Evolutionary conservation across 1,284 basidiomycete species (phyloP).

Genomic region (Inonotus hispidus): DNA sequence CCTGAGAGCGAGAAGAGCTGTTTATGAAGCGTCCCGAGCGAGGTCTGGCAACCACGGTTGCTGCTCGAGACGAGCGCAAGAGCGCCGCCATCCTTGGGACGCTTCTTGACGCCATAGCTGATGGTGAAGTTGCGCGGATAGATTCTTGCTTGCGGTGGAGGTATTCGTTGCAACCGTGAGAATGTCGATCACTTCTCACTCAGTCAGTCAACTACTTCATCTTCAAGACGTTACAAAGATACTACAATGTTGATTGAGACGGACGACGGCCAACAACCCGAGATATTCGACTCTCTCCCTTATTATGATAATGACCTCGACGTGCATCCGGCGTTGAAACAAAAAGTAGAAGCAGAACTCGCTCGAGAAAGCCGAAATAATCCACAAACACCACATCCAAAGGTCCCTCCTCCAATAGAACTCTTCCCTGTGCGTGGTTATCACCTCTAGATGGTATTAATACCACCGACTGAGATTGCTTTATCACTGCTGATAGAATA

Average conservation of each 20-base stretch:
- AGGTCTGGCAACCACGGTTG: constrained; percentile 2
- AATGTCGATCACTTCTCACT: not conserved
- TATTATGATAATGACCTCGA: constrained; percentile 95
- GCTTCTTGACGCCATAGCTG: constrained; percentile 47
- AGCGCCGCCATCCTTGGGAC: constrained; percentile 7
- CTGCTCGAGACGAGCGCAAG: constrained; percentile 11
- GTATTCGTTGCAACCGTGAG: constrained; percentile 8
- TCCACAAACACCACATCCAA: constrained; percentile 51
- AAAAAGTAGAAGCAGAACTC: constrained; percentile 70
- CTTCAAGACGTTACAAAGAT: not conserved
- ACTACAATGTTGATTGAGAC: constrained; percentile 18
- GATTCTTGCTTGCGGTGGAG: not conserved
- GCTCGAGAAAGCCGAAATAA: constrained; percentile 58
- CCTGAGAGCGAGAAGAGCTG: constrained; percentile 45
- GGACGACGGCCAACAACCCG: constrained; percentile 11
- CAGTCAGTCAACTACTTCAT: not conserved
- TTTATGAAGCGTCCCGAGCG: constrained; percentile 22
- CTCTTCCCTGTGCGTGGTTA: constrained; percentile 58
- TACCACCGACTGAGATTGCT: not conserved
- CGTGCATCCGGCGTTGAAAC: constrained; percentile 60
- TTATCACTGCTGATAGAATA: constrained; percentile 43
- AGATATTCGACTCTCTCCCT: constrained; percentile 78
- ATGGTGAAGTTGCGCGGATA: not conserved
- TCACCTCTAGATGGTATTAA: constrained; percentile 19
- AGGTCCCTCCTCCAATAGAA: constrained; percentile 63